These are phyloP conservation scores for Vanilla planifolia DNA, from an alignment of 106 monocot species.

Conservation along the genomic window DNA sequence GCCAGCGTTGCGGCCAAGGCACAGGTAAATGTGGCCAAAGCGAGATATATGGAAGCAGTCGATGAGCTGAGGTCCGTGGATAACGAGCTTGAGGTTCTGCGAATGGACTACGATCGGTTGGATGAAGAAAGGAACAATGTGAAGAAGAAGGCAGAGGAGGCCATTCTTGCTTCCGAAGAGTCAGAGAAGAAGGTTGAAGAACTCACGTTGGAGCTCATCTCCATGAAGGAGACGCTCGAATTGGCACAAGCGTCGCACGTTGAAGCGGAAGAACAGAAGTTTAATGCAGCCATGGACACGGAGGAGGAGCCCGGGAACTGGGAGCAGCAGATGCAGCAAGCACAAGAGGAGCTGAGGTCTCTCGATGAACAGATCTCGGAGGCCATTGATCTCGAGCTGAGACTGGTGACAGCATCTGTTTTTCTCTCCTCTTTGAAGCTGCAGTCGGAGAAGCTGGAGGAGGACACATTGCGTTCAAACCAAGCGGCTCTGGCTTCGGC, in stretches of 20 bases:
- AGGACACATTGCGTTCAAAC: no score
- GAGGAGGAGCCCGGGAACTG: slow-evolving; percentile 27
- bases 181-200: slow-evolving; percentile 46
- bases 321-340: slow-evolving; percentile 41
- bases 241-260: slow-evolving; percentile 9
- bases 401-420: slow-evolving; percentile 25
- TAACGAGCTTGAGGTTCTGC: slow-evolving; percentile 27
- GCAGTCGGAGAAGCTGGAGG: slow-evolving; percentile 16
- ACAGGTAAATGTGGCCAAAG: slow-evolving; percentile 39
- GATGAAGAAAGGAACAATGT: slow-evolving; percentile 31
- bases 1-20: slow-evolving; percentile 29
- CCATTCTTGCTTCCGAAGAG: slow-evolving; percentile 26
- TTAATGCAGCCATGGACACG: slow-evolving; percentile 22
- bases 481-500: not conserved
- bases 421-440: slow-evolving; percentile 32
- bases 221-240: slow-evolving; percentile 36
- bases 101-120: slow-evolving; percentile 17
- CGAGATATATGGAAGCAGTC: slow-evolving; percentile 33
- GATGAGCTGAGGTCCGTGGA: slow-evolving; percentile 28
- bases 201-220: slow-evolving; percentile 38
- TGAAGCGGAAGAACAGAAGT: slow-evolving; percentile 24
- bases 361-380: slow-evolving; percentile 28
- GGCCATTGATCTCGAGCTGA: slow-evolving; percentile 29
- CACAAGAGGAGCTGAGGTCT: slow-evolving; percentile 28
- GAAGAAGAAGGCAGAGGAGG: slow-evolving; percentile 32